Percentiles rank a stretch among this genome's conserved stretches.
Evolutionary conservation across 179 eudicot species (phyloP).

Genomic region (Spergularia azorica): DNA sequence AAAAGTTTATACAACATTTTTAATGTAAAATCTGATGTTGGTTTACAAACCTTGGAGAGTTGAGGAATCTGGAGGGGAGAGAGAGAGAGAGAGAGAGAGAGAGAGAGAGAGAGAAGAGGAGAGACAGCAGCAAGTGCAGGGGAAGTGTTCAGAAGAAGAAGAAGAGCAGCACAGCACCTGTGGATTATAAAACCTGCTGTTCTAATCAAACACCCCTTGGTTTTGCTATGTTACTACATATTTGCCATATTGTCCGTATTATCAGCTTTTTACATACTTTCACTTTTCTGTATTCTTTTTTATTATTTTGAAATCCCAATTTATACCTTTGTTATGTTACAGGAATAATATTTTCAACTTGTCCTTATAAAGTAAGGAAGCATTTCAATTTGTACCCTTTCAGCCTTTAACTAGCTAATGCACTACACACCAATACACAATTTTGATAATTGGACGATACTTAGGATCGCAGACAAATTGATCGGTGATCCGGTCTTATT

Average conservation of each 20-base stretch:
- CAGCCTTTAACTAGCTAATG: no score
- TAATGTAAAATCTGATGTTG: neutral
- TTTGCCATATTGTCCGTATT: neutral
- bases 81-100: conserved; percentile 19
- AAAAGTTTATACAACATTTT: neutral
- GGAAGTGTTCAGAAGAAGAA: conserved; percentile 20
- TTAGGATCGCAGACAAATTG: no score
- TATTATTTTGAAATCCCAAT: no score
- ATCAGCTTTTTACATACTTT: neutral
- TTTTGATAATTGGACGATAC: no score
- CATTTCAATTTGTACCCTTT: no score
- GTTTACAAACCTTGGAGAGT: conserved; percentile 26
- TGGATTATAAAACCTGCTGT: neutral
- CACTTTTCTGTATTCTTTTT: no score
- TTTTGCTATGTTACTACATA: neutral
- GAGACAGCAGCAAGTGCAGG: conserved; percentile 8
- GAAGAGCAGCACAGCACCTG: conserved; percentile 15
- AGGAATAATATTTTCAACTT: no score
- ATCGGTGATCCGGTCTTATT: no score
- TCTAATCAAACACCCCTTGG: neutral
- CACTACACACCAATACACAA: no score
- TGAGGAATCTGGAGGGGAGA: conserved; percentile 8
- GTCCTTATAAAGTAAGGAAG: no score
- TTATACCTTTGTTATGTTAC: no score
- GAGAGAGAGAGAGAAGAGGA: no score